Evolutionary conservation across 495 filamentous ascomycete species (phyloP).

Genomic region (Tuber brumale): DNA sequence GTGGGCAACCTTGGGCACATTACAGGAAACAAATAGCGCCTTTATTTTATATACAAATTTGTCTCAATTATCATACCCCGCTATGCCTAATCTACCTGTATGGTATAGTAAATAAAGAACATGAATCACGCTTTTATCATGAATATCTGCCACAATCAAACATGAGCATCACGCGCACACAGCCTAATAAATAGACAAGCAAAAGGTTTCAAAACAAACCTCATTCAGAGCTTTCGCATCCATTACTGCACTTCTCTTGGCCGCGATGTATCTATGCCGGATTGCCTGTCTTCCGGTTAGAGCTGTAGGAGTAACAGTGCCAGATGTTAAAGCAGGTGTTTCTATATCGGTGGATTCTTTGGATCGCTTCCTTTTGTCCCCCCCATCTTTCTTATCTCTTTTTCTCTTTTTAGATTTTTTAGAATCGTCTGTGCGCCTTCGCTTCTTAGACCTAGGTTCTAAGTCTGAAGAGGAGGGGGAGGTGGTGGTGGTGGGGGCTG

Average conservation of each 20-base stretch:
- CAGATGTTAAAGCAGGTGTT: constrained; percentile 19
- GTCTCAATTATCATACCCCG: not conserved
- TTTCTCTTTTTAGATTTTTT: constrained; percentile 27
- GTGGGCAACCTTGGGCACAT: not conserved
- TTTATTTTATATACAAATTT: not conserved
- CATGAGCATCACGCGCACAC: constrained; percentile 10
- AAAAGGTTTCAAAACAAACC: constrained; percentile 24
- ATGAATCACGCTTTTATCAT: constrained; percentile 36
- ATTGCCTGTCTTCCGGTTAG: constrained; percentile 37
- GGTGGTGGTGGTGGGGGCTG: not conserved
- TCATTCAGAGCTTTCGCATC: constrained; percentile 42
- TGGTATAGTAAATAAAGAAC: not conserved
- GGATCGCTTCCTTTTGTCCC: constrained; percentile 17
- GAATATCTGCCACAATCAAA: constrained; percentile 30
- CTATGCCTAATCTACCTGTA: not conserved
- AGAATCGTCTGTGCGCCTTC: constrained; percentile 15
- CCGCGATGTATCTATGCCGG: constrained; percentile 39
- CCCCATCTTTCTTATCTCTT: constrained; percentile 31
- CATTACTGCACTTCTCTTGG: constrained; percentile 40
- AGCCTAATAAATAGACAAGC: not conserved
- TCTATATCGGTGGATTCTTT: constrained; percentile 23
- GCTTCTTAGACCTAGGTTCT: constrained; percentile 17
- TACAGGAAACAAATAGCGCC: not conserved
- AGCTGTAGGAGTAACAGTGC: constrained; percentile 22
- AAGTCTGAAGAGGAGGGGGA: constrained; percentile 10